Evolutionary conservation across 176 grass and related monocot species (phyloP).

Genomic region (Calamus simplicifolius): DNA sequence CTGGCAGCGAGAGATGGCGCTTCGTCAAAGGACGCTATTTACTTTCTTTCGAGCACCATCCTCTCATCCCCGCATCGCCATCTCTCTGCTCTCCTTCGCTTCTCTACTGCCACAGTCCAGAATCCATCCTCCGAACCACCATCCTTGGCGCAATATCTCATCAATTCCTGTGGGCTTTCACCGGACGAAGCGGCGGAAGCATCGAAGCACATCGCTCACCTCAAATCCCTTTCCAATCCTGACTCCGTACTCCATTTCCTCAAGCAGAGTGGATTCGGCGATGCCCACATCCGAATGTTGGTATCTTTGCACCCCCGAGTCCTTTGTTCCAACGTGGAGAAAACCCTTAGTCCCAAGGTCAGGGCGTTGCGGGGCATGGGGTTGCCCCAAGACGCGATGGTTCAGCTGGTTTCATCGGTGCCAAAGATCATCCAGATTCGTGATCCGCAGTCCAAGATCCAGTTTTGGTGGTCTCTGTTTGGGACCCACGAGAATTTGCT

Average conservation of each 20-base stretch:
- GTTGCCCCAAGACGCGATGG: not conserved
- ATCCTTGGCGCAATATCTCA: slow-evolving; percentile 15
- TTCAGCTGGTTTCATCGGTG: not conserved
- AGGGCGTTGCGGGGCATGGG: not conserved
- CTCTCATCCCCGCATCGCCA: no score
- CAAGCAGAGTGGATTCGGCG: slow-evolving; percentile 4
- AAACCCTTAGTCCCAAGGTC: slow-evolving; percentile 6
- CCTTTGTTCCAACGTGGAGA: slow-evolving; percentile 2
- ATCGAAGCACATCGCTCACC: not conserved
- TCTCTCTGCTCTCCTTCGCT: no score
- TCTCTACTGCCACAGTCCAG: no score
- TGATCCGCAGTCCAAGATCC: not conserved
- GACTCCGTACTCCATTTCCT: slow-evolving; percentile 18
- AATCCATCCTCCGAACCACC: not conserved
- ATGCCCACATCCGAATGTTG: slow-evolving; percentile 8
- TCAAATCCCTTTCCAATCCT: not conserved
- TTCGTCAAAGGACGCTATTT: no score
- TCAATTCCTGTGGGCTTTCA: not conserved
- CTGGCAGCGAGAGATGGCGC: no score
- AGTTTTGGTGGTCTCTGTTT: not conserved
- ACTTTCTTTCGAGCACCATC: no score
- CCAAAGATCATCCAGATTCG: not conserved
- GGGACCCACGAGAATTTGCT: not conserved
- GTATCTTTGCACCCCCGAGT: not conserved
- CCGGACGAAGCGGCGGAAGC: slow-evolving; percentile 2